phyloP scores from a whole-genome alignment of 371 early-diverging fungal genomes.

The Phascolomyces articulosus region DNA sequence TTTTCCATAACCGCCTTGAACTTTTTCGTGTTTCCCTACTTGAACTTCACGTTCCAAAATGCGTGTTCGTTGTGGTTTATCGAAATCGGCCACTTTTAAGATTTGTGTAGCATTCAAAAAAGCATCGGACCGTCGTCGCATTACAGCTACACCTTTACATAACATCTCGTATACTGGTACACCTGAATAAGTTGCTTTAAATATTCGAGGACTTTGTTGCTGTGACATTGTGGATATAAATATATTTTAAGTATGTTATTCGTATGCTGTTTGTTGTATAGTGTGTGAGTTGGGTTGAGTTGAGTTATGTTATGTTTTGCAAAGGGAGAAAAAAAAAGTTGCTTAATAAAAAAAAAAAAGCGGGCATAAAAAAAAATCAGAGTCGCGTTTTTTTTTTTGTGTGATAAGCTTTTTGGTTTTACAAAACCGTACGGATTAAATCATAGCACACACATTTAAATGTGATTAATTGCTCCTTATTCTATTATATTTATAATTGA shows the following conservation, averaged over 20 bases:
- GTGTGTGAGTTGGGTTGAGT: too few relatives aligned
- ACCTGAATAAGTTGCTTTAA: slow-evolving; percentile 87
- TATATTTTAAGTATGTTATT: not conserved
- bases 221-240: too few relatives aligned
- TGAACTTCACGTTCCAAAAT: slow-evolving; percentile 89
- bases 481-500: not conserved
- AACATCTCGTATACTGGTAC: slow-evolving; percentile 90
- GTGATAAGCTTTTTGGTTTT: too few relatives aligned
- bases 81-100: slow-evolving; percentile 91
- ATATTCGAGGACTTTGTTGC: slow-evolving; percentile 19
- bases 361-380: too few relatives aligned
- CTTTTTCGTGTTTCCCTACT: slow-evolving; percentile 84
- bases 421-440: too few relatives aligned
- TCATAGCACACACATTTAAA: too few relatives aligned
- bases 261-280: too few relatives aligned
- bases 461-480: not conserved
- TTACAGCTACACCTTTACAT: slow-evolving; percentile 83
- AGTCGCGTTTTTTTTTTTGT: not conserved
- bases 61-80: slow-evolving; percentile 86
- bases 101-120: slow-evolving; percentile 95
- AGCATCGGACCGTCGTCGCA: slow-evolving; percentile 84
- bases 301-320: too few relatives aligned
- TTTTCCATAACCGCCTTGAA: slow-evolving; percentile 96
- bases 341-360: too few relatives aligned
- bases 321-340: too few relatives aligned